phyloP scores from a whole-genome alignment of 495 filamentous ascomycete species.

The Penicillium lividum region DNA sequence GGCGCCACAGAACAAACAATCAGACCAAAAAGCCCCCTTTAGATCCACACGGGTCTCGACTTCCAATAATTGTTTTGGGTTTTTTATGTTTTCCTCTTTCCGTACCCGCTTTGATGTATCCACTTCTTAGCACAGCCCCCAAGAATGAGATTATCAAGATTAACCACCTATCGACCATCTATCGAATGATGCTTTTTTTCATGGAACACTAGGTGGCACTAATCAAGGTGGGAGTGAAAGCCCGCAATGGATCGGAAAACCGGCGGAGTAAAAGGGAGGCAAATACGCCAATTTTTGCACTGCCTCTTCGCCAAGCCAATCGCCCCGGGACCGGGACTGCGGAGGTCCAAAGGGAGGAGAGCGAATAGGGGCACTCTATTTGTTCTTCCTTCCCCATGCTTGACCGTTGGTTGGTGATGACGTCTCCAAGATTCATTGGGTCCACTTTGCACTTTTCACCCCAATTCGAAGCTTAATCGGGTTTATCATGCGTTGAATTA shows the following conservation, averaged over 20 bases:
- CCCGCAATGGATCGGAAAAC: not conserved
- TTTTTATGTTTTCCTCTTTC: not conserved
- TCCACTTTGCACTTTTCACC: not conserved
- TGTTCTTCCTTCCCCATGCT: not conserved
- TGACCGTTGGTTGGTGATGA: slow-evolving; percentile 12
- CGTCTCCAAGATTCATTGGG: slow-evolving; percentile 5
- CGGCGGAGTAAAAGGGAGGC: not conserved
- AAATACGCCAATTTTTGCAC: slow-evolving; percentile 14
- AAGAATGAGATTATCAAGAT: not conserved
- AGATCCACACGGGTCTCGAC: slow-evolving; percentile 19
- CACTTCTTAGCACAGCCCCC: slow-evolving; percentile 24
- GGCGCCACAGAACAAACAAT: not conserved
- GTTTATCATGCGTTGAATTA: not conserved
- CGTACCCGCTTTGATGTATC: slow-evolving; percentile 11
- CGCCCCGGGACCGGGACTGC: slow-evolving; percentile 2
- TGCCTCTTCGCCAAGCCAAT: slow-evolving; percentile 24
- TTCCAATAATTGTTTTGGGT: slow-evolving; percentile 2
- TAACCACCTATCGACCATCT: too few relatives aligned
- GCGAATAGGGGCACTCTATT: slow-evolving; percentile 5
- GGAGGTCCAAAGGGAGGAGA: slow-evolving; percentile 6
- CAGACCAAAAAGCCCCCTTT: slow-evolving; percentile 8
- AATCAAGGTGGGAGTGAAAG: not conserved
- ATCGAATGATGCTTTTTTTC: too few relatives aligned
- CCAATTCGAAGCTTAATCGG: not conserved
- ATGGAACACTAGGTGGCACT: not conserved